Percentiles rank a stretch among this genome's conserved stretches.
Conservation (phyloP, 2,329 filamentous ascomycete genomes). For the Kalaharituber pfeilii region DNA sequence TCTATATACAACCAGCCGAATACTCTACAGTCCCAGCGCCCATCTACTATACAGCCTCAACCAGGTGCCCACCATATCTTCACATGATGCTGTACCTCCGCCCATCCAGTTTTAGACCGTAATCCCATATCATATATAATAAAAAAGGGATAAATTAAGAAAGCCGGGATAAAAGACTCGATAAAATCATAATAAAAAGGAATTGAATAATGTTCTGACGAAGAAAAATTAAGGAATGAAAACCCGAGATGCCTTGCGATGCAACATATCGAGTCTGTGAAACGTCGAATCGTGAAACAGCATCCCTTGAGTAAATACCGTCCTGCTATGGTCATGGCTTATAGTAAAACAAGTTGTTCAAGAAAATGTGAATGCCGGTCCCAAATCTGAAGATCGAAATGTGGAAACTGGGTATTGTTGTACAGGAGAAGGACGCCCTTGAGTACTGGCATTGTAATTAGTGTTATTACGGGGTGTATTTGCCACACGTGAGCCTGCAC, state of each 20-base stretch:
- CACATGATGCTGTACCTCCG: constrained; percentile 2
- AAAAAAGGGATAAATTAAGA: neutral
- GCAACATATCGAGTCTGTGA: neutral
- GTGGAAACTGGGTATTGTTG: neutral
- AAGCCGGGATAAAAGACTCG: neutral
- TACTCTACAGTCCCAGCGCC: neutral
- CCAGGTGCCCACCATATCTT: neutral
- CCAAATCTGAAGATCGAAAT: neutral
- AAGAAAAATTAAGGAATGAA: neutral
- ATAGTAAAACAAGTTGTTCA: neutral
- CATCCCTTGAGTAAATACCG: too few species aligned
- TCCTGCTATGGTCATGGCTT: neutral
- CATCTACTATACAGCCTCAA: constrained; percentile 1
- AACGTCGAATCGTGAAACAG: too few species aligned
- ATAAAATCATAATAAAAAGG: neutral
- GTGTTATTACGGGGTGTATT: neutral
- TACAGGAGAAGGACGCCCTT: neutral
- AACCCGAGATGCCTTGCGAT: neutral
- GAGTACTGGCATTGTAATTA: neutral
- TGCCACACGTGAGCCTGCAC: neutral
- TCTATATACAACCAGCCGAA: constrained; percentile 1
- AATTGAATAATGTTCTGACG: neutral
- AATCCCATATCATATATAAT: neutral
- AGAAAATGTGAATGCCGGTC: neutral
- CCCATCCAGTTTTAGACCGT: constrained; percentile 1